Conservation (phyloP, 2,329 filamentous ascomycete genomes). For the Clarireedia monteithiana region DNA sequence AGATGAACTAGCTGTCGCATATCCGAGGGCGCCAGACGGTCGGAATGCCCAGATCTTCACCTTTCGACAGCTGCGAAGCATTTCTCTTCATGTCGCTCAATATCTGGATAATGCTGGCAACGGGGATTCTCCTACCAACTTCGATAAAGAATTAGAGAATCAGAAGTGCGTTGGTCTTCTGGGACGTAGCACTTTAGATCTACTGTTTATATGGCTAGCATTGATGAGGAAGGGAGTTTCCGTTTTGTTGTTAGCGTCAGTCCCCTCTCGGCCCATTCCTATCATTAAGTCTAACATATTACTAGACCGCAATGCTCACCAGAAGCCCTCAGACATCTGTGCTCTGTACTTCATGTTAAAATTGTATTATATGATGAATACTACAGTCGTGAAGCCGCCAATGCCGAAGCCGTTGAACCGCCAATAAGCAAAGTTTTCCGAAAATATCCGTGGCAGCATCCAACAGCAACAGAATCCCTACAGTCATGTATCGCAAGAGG, state of each 20-base stretch:
- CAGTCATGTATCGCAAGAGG: background rate
- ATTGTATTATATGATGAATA: background rate
- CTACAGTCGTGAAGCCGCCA: background rate
- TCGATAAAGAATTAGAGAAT: background rate
- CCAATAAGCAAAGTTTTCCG: background rate
- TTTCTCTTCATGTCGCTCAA: background rate
- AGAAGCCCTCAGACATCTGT: background rate
- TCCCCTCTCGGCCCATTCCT: background rate
- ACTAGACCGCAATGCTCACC: background rate
- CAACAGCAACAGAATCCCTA: background rate
- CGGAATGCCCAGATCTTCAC: background rate
- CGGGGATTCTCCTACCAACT: too few species aligned
- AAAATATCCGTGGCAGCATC: background rate
- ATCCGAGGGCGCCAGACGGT: background rate
- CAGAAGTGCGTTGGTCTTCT: background rate
- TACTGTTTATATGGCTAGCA: slow-evolving; percentile 3
- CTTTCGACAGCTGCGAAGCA: background rate
- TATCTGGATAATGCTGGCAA: background rate
- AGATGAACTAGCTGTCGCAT: background rate
- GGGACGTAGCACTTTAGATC: background rate
- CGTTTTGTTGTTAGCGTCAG: background rate
- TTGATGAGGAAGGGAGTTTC: slow-evolving; percentile 3
- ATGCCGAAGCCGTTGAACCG: background rate
- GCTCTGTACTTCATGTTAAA: background rate
- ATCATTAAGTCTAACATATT: background rate